A percentile compares a stretch with the other conserved stretches of the same genome.
Conservation (phyloP, 805 yeast genomes). For the Teunomyces kruisii region DNA sequence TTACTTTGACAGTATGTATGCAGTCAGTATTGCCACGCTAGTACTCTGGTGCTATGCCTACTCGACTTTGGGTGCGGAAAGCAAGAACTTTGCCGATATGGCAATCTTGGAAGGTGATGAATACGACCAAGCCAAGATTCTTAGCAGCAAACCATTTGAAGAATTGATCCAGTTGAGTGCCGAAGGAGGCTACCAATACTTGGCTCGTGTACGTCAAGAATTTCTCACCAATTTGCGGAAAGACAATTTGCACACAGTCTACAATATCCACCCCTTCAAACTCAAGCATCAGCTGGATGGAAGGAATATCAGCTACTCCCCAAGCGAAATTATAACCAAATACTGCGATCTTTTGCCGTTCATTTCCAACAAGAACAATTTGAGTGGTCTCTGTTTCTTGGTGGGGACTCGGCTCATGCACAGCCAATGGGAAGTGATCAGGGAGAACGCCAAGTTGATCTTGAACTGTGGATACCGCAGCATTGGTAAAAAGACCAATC, state of each 20-base stretch:
- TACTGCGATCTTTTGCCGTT: conserved; percentile 33
- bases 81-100: conserved; percentile 19
- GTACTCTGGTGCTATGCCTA: conserved; percentile 42
- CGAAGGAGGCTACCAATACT: conserved; percentile 39
- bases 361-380: conserved; percentile 36
- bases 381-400: conserved; percentile 43
- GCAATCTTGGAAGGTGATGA: conserved; percentile 13
- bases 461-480: conserved; percentile 43
- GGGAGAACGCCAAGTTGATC: conserved; percentile 43
- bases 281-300: conserved; percentile 9
- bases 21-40: conserved; percentile 36
- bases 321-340: conserved; percentile 30
- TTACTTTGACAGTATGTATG: conserved; percentile 36
- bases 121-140: not conserved
- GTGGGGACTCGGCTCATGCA: conserved; percentile 35
- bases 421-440: conserved; percentile 43
- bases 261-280: conserved; percentile 22
- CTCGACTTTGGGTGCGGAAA: conserved; percentile 33
- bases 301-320: conserved; percentile 12
- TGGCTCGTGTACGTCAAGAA: conserved; percentile 34
- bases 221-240: conserved; percentile 27
- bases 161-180: conserved; percentile 27
- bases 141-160: conserved; percentile 14
- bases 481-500: conserved; percentile 35
- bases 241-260: conserved; percentile 21